Percentiles rank a stretch among this genome's conserved stretches.
These are phyloP conservation scores for Colletotrichum sp. DNA, from an alignment of 2,329 filamentous ascomycete genomes.

Conservation along the genomic window DNA sequence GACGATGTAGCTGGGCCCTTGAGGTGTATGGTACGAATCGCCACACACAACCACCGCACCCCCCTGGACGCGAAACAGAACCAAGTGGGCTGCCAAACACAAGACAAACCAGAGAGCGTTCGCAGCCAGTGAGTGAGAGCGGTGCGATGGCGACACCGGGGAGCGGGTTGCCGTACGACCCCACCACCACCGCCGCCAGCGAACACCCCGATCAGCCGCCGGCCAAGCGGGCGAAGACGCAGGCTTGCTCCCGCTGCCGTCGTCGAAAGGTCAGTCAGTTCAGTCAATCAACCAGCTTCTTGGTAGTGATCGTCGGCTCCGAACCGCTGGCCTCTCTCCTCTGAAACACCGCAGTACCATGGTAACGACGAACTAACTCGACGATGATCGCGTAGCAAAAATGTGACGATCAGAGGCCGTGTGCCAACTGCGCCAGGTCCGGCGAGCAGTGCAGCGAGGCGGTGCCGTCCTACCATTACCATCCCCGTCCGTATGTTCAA, in stretches of 20 bases:
- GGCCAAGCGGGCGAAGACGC: not conserved
- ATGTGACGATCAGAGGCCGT: conserved; percentile 27
- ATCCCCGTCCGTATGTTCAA: not conserved
- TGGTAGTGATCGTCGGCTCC: not conserved
- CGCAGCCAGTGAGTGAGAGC: not conserved
- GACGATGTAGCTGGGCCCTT: not conserved
- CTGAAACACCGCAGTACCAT: not conserved
- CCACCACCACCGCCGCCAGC: not conserved
- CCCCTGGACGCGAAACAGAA: not conserved
- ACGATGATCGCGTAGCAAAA: conserved; percentile 15
- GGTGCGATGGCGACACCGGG: not conserved
- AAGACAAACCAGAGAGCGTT: not conserved
- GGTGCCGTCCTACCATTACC: not conserved
- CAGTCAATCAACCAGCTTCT: not conserved
- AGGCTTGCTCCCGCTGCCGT: conserved; percentile 22
- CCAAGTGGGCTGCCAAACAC: not conserved
- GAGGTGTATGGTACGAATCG: not conserved
- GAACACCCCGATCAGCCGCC: not conserved
- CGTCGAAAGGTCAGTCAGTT: conserved; percentile 21
- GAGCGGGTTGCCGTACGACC: not conserved
- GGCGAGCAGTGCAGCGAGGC: conserved; percentile 23
- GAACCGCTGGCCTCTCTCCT: not conserved
- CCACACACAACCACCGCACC: not conserved
- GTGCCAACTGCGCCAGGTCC: conserved; percentile 27
- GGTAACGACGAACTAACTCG: not conserved